phyloP scores from a whole-genome alignment of 2,329 filamentous ascomycete genomes.

The Venturia nashicola region DNA sequence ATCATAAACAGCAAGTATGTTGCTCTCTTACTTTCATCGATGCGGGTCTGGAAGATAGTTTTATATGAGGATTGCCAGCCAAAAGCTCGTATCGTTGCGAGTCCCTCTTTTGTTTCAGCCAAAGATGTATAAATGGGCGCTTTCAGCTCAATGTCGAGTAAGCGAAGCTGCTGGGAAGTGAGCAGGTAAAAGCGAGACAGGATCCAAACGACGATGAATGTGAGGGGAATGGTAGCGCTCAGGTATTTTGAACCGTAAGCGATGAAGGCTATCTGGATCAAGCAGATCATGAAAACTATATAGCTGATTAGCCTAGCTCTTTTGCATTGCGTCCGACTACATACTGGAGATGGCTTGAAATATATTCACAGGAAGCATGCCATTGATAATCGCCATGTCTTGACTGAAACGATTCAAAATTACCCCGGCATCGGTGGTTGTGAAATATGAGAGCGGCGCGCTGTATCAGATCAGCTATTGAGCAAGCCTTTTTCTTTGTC shows the following conservation, averaged over 20 bases:
- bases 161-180: slow-evolving; percentile 31
- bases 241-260: slow-evolving; percentile 13
- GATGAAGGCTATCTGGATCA: neutral
- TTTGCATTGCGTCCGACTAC: neutral
- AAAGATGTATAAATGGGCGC: slow-evolving; percentile 34
- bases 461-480: slow-evolving; percentile 9
- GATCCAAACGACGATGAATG: slow-evolving; percentile 16
- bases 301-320: neutral
- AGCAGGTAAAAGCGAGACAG: slow-evolving; percentile 28
- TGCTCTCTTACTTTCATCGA: slow-evolving; percentile 31
- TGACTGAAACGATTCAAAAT: slow-evolving; percentile 33
- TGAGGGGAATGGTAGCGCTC: slow-evolving; percentile 17
- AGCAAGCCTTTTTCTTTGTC: neutral
- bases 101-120: slow-evolving; percentile 35
- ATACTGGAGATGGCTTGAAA: slow-evolving; percentile 28
- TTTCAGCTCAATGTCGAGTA: slow-evolving; percentile 32
- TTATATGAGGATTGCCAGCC: slow-evolving; percentile 31
- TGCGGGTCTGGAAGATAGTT: slow-evolving; percentile 23
- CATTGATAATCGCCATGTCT: slow-evolving; percentile 31
- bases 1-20: slow-evolving; percentile 34
- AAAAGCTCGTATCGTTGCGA: slow-evolving; percentile 40
- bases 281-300: neutral
- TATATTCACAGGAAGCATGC: slow-evolving; percentile 28
- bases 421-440: slow-evolving; percentile 27
- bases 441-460: slow-evolving; percentile 32